Conservation (phyloP, 805 yeast species). For the Candida parachauliodes region DNA sequence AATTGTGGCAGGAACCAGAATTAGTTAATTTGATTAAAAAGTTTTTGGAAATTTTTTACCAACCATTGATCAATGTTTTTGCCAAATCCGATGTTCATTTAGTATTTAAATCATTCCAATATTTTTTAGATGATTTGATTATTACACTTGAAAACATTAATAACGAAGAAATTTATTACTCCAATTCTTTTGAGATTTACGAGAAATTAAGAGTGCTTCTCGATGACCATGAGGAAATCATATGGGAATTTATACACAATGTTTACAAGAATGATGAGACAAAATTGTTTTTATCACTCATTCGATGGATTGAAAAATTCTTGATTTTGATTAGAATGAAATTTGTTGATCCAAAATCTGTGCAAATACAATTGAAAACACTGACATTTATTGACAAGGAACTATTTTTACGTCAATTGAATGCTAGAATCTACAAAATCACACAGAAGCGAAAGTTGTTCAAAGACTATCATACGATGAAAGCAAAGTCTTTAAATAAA, state of each 20-base stretch:
- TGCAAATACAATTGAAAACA: conserved; percentile 26
- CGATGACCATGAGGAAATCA: conserved; percentile 65
- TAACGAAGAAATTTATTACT: conserved; percentile 48
- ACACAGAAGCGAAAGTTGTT: conserved; percentile 36
- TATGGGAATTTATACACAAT: conserved; percentile 74
- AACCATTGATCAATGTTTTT: conserved; percentile 37
- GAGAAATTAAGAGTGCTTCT: conserved; percentile 62
- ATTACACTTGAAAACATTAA: conserved; percentile 60
- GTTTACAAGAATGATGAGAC: conserved; percentile 76
- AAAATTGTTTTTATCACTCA: conserved; percentile 65
- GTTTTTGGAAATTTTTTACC: conserved; percentile 47
- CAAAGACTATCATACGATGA: conserved; percentile 27
- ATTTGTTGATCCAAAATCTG: conserved; percentile 36
- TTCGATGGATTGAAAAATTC: conserved; percentile 70
- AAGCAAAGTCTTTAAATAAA: conserved; percentile 18
- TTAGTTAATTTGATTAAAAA: conserved; percentile 73
- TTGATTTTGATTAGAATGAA: conserved; percentile 63
- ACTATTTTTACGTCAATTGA: conserved; percentile 36
- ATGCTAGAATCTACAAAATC: conserved; percentile 34
- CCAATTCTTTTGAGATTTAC: conserved; percentile 57
- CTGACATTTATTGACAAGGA: conserved; percentile 32
- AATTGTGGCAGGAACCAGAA: conserved; percentile 83
- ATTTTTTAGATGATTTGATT: conserved; percentile 51
- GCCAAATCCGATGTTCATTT: conserved; percentile 36
- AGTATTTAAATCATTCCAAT: conserved; percentile 35